phyloP scores from a whole-genome alignment of 2,329 filamentous ascomycete species.

The Lecanosticta acicola region DNA sequence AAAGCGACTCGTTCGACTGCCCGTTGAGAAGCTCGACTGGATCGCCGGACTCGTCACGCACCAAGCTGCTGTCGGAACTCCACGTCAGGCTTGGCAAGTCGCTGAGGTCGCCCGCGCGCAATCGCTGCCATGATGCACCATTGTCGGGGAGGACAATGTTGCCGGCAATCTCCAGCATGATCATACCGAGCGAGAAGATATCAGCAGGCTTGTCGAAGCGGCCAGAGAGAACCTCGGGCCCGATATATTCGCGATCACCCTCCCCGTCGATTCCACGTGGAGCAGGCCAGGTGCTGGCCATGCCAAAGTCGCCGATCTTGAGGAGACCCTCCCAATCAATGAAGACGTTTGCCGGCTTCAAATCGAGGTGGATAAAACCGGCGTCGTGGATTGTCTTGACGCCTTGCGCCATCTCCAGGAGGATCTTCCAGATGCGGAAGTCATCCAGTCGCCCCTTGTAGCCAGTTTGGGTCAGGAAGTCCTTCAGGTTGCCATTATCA shows the following conservation, averaged over 20 bases:
- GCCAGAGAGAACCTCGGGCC: constrained; percentile 82
- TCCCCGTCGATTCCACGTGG: constrained; percentile 75
- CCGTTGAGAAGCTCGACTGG: constrained; percentile 39
- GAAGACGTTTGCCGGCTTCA: constrained; percentile 80
- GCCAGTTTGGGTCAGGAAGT: constrained; percentile 77
- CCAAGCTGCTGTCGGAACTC: constrained; percentile 63
- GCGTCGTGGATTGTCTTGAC: constrained; percentile 83
- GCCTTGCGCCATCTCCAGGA: constrained; percentile 76
- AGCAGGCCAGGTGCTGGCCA: constrained; percentile 74
- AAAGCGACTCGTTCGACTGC: constrained; percentile 24
- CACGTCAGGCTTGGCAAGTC: constrained; percentile 84
- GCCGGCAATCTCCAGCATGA: constrained; percentile 88
- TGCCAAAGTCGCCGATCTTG: constrained; percentile 81
- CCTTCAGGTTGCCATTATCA: constrained; percentile 83
- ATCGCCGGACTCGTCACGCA: constrained; percentile 69
- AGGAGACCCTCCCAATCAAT: constrained; percentile 74
- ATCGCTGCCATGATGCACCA: constrained; percentile 80
- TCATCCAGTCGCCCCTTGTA: constrained; percentile 84
- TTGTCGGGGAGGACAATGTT: constrained; percentile 94
- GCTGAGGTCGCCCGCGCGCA: constrained; percentile 82
- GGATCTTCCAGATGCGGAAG: constrained; percentile 97
- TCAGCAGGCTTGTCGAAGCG: constrained; percentile 86
- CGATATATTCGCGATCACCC: constrained; percentile 94
- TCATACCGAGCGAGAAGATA: constrained; percentile 87
- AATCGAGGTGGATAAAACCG: constrained; percentile 77